phyloP scores from a whole-genome alignment of 2,329 filamentous ascomycete species.

The Diplodia seriata region DNA sequence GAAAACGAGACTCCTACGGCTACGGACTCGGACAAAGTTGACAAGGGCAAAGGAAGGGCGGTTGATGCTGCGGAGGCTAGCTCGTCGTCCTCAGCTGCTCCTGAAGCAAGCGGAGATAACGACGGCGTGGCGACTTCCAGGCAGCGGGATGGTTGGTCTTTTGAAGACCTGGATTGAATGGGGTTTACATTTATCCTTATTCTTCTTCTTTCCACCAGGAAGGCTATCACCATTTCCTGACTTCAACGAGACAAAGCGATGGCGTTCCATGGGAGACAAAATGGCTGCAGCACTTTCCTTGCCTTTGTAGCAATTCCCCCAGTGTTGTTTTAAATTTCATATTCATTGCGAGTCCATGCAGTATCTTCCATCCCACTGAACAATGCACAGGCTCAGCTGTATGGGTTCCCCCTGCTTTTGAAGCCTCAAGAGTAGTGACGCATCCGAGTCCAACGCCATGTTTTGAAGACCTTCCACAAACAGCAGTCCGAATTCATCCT shows the following conservation, averaged over 20 bases:
- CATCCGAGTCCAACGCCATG: neutral
- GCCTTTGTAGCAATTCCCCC: neutral
- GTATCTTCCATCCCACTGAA: neutral
- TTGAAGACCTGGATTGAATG: conserved; percentile 16
- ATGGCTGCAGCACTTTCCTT: neutral
- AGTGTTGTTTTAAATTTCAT: neutral
- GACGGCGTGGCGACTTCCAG: conserved; percentile 5
- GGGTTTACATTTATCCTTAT: neutral
- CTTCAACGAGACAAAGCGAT: conserved; percentile 4
- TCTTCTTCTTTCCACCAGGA: neutral
- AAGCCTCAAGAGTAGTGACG: neutral
- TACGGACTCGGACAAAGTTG: conserved; percentile 1
- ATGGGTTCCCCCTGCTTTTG: neutral
- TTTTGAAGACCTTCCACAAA: neutral
- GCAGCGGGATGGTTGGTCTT: conserved; percentile 20
- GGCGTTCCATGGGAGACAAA: conserved; percentile 8
- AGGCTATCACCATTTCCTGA: neutral
- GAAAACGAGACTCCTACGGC: neutral
- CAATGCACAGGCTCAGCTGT: neutral
- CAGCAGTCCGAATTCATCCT: neutral
- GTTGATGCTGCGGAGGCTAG: conserved; percentile 12
- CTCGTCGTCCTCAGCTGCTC: neutral
- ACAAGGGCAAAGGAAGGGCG: conserved; percentile 30
- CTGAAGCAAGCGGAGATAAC: neutral
- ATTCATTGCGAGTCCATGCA: neutral